Evolutionary conservation across 768 basidiomycete species (phyloP).

Genomic region (Holtermanniella nyarrowii): DNA sequence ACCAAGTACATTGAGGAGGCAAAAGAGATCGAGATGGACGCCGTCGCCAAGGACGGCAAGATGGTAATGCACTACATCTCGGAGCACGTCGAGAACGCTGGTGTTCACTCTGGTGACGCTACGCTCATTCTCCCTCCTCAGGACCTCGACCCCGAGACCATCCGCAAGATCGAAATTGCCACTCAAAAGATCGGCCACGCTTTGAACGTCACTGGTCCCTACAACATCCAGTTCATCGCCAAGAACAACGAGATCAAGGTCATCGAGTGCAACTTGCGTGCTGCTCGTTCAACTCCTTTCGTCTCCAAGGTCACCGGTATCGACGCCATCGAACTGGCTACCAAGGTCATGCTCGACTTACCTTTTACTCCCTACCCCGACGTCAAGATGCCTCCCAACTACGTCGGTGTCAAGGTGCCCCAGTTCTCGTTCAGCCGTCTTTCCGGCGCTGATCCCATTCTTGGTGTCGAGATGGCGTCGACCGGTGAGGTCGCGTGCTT

Average conservation of each 20-base stretch:
- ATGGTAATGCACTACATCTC: slow-evolving; percentile 99
- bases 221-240: slow-evolving; percentile 99
- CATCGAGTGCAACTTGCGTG: slow-evolving; percentile 97
- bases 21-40: slow-evolving; percentile 99
- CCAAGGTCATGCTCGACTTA: slow-evolving; percentile 91
- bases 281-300: slow-evolving; percentile 96
- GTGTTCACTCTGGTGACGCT: slow-evolving; percentile 97
- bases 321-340: slow-evolving; percentile 97
- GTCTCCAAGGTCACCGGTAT: slow-evolving; percentile 96
- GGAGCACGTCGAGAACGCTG: slow-evolving; percentile 97
- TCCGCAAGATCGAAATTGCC: slow-evolving; percentile 90
- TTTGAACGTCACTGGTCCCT: slow-evolving; percentile 94
- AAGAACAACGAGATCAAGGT: slow-evolving; percentile 99
- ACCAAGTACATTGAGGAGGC: slow-evolving; percentile 99
- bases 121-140: slow-evolving; percentile 97
- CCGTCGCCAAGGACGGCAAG: slow-evolving; percentile 90
- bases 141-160: slow-evolving; percentile 92
- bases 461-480: slow-evolving; percentile 99
- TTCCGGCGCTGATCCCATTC: slow-evolving; percentile 91
- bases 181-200: slow-evolving; percentile 96
- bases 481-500: slow-evolving; percentile 99
- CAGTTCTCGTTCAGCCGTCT: slow-evolving; percentile 97
- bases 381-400: slow-evolving; percentile 72
- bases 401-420: slow-evolving; percentile 98
- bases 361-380: slow-evolving; percentile 87